Conservation (phyloP, 2,329 filamentous ascomycete genomes). For the Colletotrichum sp. region DNA sequence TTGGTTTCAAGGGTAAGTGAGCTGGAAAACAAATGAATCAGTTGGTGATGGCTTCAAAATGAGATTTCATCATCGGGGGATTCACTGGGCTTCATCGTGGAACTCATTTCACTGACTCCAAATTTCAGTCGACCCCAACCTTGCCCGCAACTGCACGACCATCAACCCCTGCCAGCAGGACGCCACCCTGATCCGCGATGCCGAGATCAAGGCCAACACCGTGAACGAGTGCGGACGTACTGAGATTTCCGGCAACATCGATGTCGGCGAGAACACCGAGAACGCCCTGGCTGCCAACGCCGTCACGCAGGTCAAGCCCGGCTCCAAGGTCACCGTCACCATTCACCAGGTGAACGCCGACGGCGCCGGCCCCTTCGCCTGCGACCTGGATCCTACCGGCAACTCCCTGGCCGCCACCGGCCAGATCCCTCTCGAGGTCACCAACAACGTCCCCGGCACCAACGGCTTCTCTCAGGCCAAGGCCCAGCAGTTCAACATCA, state of each 20-base stretch:
- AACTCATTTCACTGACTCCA: not conserved
- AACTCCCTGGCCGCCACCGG: conserved; percentile 48
- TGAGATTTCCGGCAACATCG: conserved; percentile 64
- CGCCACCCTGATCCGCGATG: conserved; percentile 66
- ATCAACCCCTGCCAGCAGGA: conserved; percentile 72
- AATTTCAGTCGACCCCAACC: conserved; percentile 51
- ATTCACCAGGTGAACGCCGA: conserved; percentile 61
- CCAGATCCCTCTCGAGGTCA: conserved; percentile 52
- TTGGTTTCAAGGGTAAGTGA: conserved; percentile 52
- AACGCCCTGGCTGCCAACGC: conserved; percentile 48
- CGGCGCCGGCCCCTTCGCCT: conserved; percentile 59
- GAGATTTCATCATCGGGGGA: not conserved
- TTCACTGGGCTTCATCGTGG: not conserved
- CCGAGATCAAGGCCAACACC: conserved; percentile 54
- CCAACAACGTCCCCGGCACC: conserved; percentile 63
- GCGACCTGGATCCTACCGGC: conserved; percentile 56
- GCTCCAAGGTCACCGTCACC: conserved; percentile 49
- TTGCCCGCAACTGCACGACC: conserved; percentile 67
- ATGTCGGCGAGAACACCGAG: conserved; percentile 62
- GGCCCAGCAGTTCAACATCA: conserved; percentile 61
- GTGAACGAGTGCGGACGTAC: conserved; percentile 69
- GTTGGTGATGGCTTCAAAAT: not conserved
- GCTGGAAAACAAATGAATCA: not conserved
- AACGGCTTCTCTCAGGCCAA: conserved; percentile 64
- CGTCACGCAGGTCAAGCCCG: conserved; percentile 55